Evolutionary conservation across 257 asterid genomes (phyloP), one percentile per base, ranked within the genome.

Genomic region (Nicotiana obtusifolia): DNA sequence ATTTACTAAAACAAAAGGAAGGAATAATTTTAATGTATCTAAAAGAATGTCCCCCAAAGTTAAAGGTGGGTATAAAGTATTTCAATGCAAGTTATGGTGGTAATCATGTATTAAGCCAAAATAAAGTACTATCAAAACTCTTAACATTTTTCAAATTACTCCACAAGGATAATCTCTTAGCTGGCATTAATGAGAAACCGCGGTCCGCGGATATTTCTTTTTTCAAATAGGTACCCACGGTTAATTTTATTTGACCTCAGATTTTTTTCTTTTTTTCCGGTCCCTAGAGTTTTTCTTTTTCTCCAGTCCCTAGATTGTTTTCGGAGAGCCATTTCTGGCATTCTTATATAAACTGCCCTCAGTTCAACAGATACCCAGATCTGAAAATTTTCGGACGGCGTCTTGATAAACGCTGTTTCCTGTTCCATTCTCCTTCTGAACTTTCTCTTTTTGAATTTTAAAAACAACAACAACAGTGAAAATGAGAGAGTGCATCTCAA

Each of bases 401-500:
- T 85, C 88, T 85, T 85, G 26, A 82, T 85, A 85, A 82, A 85
- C 88, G 88, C 73, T 84, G 35, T 77, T 77, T 61, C 69, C 54
- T 33, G 0, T n/a, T 37, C 19, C 47, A 10, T 1, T 77, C 33
- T 10, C 53, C 5, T 11, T 30, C 14, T 16, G 14, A 9, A 49
- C 15, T 10, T 16, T 64, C 33, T 35, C 15, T 20, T 11, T 64
- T 31, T 5, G 9, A 7, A 24, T 22, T 47, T 5, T 24, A 6
- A 10, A 76, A 8, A 19, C 9, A 14, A 24, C 9, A 14, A 24
- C 6, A 31, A 33, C 16, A 20, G 52, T 6, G 10, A 69, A 10
- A 76, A 85, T 82, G 83, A 82, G 88, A 59, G 88, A 83, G 82
- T 85, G 88, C 86, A 85, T 82, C 66, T 82, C 88, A 33, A 69